phyloP scores from a whole-genome alignment of 176 grass and related monocot genomes.

The Musa schizocarpa region DNA sequence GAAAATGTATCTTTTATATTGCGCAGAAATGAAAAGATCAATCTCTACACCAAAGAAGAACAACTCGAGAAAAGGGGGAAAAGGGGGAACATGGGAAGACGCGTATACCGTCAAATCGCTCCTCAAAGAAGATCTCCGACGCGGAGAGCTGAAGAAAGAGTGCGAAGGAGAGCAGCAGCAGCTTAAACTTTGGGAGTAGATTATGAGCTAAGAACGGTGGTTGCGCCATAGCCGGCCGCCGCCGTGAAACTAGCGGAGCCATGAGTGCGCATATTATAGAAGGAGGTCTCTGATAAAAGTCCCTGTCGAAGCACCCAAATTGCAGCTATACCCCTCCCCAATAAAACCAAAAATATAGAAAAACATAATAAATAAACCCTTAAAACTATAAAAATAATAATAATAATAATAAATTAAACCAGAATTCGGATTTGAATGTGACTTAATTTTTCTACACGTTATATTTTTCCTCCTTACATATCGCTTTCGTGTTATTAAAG shows the following conservation, averaged over 20 bases:
- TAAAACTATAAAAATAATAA: no score
- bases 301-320: not conserved
- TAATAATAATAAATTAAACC: no score
- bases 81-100: not conserved
- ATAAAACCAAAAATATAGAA: not conserved
- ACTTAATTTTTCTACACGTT: no score
- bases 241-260: not conserved
- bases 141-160: slow-evolving; percentile 32
- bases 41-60: not conserved
- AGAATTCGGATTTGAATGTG: no score
- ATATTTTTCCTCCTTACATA: no score
- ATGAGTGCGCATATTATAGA: not conserved
- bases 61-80: not conserved
- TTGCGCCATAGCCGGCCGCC: slow-evolving; percentile 2
- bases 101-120: slow-evolving; percentile 84
- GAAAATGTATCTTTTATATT: not conserved
- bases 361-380: not conserved
- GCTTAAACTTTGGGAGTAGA: not conserved
- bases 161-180: slow-evolving; percentile 20
- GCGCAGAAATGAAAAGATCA: not conserved
- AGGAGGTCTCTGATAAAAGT: not conserved
- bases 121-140: slow-evolving; percentile 82
- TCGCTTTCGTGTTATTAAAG: no score
- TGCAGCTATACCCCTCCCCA: not conserved
- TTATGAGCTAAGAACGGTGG: not conserved